Conservation (phyloP, 2,329 filamentous ascomycete genomes). For the Aspergillus nomiae region DNA sequence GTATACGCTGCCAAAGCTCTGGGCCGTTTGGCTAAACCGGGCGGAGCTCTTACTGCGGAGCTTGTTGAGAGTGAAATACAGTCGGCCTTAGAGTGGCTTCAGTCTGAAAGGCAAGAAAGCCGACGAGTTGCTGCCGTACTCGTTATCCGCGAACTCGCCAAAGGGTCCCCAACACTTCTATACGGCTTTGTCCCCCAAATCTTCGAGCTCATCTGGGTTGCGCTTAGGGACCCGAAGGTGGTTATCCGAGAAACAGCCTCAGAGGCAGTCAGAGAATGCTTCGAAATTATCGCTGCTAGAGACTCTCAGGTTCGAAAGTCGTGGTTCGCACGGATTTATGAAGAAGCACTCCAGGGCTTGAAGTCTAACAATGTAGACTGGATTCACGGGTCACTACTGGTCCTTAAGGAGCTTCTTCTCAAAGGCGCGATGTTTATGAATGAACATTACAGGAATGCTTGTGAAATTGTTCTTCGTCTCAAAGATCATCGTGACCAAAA, state of each 20-base stretch:
- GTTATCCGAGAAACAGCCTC: slow-evolving; percentile 90
- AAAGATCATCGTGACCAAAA: slow-evolving; percentile 89
- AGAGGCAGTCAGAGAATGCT: slow-evolving; percentile 91
- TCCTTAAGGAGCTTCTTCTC: slow-evolving; percentile 87
- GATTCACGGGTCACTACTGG: slow-evolving; percentile 90
- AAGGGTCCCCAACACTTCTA: slow-evolving; percentile 91
- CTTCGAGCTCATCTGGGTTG: slow-evolving; percentile 95
- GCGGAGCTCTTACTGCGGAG: slow-evolving; percentile 91
- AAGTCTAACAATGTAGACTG: slow-evolving; percentile 79
- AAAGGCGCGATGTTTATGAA: slow-evolving; percentile 99
- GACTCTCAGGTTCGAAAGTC: slow-evolving; percentile 83
- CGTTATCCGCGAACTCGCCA: slow-evolving; percentile 83
- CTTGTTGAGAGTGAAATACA: slow-evolving; percentile 96
- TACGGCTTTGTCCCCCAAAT: slow-evolving; percentile 95
- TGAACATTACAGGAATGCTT: slow-evolving; percentile 85
- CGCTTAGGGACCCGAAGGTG: slow-evolving; percentile 83
- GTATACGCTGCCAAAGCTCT: slow-evolving; percentile 85
- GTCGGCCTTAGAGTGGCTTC: slow-evolving; percentile 93
- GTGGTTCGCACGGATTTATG: slow-evolving; percentile 90
- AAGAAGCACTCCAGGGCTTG: slow-evolving; percentile 78
- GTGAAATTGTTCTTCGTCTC: slow-evolving; percentile 87
- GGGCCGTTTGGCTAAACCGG: slow-evolving; percentile 86
- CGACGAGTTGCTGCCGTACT: slow-evolving; percentile 91
- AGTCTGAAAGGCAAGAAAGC: slow-evolving; percentile 91
- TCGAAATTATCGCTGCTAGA: slow-evolving; percentile 91